phyloP scores from a whole-genome alignment of 495 filamentous ascomycete genomes.

The Talaromyces trachyspermus region DNA sequence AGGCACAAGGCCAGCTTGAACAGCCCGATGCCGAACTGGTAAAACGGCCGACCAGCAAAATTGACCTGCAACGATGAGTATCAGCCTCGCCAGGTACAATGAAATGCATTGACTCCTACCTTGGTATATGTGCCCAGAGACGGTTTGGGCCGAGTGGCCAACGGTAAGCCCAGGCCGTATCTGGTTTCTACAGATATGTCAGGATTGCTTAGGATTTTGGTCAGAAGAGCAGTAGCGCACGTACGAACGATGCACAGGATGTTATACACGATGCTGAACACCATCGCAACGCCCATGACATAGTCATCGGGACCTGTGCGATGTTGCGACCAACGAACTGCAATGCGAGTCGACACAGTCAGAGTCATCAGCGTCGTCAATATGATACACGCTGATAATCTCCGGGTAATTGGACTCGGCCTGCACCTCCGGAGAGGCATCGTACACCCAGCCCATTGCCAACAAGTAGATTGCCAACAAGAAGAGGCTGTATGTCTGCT shows the following conservation, averaged over 20 bases:
- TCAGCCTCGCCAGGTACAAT: not conserved
- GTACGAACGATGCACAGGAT: slow-evolving; percentile 43
- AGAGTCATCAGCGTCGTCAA: slow-evolving; percentile 32
- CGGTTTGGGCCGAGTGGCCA: slow-evolving; percentile 29
- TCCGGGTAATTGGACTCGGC: slow-evolving; percentile 31
- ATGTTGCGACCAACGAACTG: slow-evolving; percentile 25
- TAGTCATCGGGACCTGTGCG: slow-evolving; percentile 39
- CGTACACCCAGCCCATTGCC: slow-evolving; percentile 38
- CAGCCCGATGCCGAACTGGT: slow-evolving; percentile 49
- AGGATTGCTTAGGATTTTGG: not conserved
- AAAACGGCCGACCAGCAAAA: slow-evolving; percentile 51
- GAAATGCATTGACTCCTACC: slow-evolving; percentile 10
- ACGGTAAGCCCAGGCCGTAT: slow-evolving; percentile 44
- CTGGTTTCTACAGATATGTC: slow-evolving; percentile 33
- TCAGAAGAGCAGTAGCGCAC: slow-evolving; percentile 10
- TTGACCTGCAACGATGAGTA: slow-evolving; percentile 27
- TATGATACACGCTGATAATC: slow-evolving; percentile 39
- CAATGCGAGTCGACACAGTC: slow-evolving; percentile 29
- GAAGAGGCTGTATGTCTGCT: too few species aligned
- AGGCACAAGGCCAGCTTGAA: slow-evolving; percentile 55
- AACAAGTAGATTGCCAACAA: too few species aligned
- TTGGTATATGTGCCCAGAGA: slow-evolving; percentile 35
- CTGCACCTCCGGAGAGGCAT: slow-evolving; percentile 32
- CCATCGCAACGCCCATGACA: slow-evolving; percentile 38
- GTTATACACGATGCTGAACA: slow-evolving; percentile 44